A percentile compares a stretch with the other conserved stretches of the same genome.
Evolutionary conservation across 495 filamentous ascomycete genomes (phyloP).

Genomic region (Penicillium bovifimosum): DNA sequence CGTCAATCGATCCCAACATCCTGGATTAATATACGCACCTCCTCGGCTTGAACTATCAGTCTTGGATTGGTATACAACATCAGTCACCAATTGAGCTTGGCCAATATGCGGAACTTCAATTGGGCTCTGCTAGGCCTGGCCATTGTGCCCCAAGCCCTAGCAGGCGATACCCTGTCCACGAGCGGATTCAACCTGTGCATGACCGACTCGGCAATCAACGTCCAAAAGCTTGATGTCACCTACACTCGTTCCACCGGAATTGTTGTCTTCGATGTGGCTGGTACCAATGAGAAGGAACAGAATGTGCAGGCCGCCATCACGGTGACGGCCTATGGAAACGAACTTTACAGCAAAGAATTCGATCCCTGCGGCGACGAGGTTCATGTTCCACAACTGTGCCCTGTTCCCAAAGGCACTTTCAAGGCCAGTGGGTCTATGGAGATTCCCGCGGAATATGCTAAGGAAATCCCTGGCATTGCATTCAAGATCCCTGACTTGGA

Average conservation of each 20-base stretch:
- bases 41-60: not conserved
- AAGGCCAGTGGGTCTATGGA: slow-evolving; percentile 60
- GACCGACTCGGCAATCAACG: slow-evolving; percentile 57
- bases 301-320: slow-evolving; percentile 76
- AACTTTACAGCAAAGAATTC: slow-evolving; percentile 75
- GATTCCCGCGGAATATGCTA: slow-evolving; percentile 65
- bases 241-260: slow-evolving; percentile 69
- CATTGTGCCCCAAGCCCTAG: slow-evolving; percentile 44
- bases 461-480: slow-evolving; percentile 80
- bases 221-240: slow-evolving; percentile 68
- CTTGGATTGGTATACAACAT: not conserved
- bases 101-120: slow-evolving; percentile 28
- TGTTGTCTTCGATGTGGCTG: slow-evolving; percentile 78
- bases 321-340: slow-evolving; percentile 79
- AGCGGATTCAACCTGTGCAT: slow-evolving; percentile 73
- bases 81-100: not conserved
- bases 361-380: slow-evolving; percentile 69
- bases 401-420: slow-evolving; percentile 73
- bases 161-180: slow-evolving; percentile 71
- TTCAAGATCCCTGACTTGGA: slow-evolving; percentile 90
- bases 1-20: slow-evolving; percentile 5
- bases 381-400: slow-evolving; percentile 70
- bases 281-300: slow-evolving; percentile 64
- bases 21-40: slow-evolving; percentile 1
- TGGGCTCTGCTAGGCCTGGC: slow-evolving; percentile 30